Evolutionary conservation across 306 rosid species (phyloP).

Genomic region (Begonia loranthoides): DNA sequence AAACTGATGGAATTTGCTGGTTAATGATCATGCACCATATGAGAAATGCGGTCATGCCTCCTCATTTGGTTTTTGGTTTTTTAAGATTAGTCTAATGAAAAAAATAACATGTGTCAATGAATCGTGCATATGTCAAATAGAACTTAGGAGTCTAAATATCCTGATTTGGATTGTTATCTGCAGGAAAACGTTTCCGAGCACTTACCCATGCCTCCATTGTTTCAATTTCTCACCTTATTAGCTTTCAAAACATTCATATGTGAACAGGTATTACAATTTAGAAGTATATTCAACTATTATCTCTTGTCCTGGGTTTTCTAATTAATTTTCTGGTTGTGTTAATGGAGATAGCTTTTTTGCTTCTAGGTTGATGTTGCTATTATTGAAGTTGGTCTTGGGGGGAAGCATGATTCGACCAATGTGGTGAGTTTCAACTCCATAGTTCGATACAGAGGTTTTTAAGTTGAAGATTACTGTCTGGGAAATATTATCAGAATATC

Average conservation of each 20-base stretch:
- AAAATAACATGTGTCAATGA: too few species aligned
- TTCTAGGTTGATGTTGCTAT: slow-evolving; percentile 62
- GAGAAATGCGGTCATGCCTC: too few species aligned
- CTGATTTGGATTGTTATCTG: slow-evolving; percentile 22
- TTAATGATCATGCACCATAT: too few species aligned
- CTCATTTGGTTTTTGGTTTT: too few species aligned
- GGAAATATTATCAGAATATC: too few species aligned
- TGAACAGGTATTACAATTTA: slow-evolving; percentile 31
- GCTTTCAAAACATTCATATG: slow-evolving; percentile 58
- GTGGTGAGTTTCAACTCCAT: slow-evolving; percentile 36
- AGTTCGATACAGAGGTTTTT: slow-evolving; percentile 6
- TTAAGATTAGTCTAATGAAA: too few species aligned
- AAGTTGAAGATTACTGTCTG: neutral
- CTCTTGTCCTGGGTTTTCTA: neutral
- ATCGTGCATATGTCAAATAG: too few species aligned
- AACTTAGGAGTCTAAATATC: slow-evolving; percentile 9
- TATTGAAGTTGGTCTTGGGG: slow-evolving; percentile 75
- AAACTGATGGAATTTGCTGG: too few species aligned
- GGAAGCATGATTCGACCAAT: slow-evolving; percentile 48
- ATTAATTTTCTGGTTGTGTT: neutral
- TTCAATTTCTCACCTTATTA: slow-evolving; percentile 60
- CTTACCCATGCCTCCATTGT: slow-evolving; percentile 70
- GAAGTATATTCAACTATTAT: neutral
- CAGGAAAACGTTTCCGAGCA: slow-evolving; percentile 49
- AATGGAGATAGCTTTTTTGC: slow-evolving; percentile 8